Conservation (phyloP, 306 rosid species). For the Cyclanthera cordifolia region DNA sequence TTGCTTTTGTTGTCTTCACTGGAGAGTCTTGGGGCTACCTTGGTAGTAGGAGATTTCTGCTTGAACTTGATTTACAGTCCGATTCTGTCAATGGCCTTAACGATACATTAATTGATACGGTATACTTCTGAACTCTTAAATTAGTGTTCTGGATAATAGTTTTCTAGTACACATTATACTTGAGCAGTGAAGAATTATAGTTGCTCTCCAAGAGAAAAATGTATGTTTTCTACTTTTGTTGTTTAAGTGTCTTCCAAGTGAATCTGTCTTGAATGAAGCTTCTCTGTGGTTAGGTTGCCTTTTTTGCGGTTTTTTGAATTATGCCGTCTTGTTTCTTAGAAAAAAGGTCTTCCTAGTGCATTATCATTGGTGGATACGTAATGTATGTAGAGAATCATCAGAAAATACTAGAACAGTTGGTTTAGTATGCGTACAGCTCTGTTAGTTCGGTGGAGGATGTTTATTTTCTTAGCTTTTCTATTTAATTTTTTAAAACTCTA, state of each 20-base stretch:
- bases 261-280: too few relatives aligned
- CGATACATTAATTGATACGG: slow-evolving; percentile 59
- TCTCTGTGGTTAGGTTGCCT: too few relatives aligned
- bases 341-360: background rate
- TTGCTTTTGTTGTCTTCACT: slow-evolving; percentile 70
- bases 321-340: too few relatives aligned
- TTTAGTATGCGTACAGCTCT: background rate
- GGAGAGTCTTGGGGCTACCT: slow-evolving; percentile 97
- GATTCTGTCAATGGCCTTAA: slow-evolving; percentile 73
- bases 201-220: background rate
- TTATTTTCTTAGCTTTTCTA: background rate
- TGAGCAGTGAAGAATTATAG: slow-evolving; percentile 12
- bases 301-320: too few relatives aligned
- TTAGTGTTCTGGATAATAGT: background rate
- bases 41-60: slow-evolving; percentile 86
- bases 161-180: background rate
- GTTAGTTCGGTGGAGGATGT: background rate
- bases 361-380: background rate
- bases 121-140: slow-evolving; percentile 23
- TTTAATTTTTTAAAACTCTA: background rate
- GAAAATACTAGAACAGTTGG: background rate
- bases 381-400: background rate
- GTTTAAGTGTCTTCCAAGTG: background rate
- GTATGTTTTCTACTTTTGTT: background rate
- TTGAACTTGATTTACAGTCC: slow-evolving; percentile 73